Evolutionary conservation across 202 grass and related monocot species (phyloP).

Genomic region (Musa balbisiana): DNA sequence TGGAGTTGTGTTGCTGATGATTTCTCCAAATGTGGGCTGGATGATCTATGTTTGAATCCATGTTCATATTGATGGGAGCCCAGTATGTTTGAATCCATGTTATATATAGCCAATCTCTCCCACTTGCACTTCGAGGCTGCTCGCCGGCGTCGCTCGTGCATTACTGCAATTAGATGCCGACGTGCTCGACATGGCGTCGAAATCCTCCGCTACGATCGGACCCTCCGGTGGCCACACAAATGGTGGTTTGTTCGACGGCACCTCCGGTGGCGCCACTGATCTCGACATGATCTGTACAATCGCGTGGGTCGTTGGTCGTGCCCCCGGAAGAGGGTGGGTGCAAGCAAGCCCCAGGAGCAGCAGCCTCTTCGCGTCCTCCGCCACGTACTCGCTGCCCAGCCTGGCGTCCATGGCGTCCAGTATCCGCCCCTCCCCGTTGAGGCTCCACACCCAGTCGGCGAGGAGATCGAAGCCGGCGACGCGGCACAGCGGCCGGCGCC

Average conservation of each 20-base stretch:
- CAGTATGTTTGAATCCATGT: too few species aligned
- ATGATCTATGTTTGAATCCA: too few species aligned
- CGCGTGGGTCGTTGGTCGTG: slow-evolving; percentile 31
- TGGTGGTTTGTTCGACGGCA: slow-evolving; percentile 31
- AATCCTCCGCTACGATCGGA: not conserved
- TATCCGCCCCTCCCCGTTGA: slow-evolving; percentile 41
- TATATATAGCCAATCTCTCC: too few species aligned
- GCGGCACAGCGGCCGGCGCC: not conserved
- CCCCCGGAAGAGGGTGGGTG: slow-evolving; percentile 30
- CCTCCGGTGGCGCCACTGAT: slow-evolving; percentile 24
- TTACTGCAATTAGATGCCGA: too few species aligned
- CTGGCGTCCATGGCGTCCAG: slow-evolving; percentile 37
- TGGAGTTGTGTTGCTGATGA: too few species aligned
- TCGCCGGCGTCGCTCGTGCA: too few species aligned
- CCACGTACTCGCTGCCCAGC: not conserved
- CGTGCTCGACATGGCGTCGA: not conserved
- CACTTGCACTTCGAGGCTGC: too few species aligned
- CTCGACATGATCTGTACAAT: slow-evolving; percentile 42
- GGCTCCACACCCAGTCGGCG: slow-evolving; percentile 44
- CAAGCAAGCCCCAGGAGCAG: slow-evolving; percentile 46
- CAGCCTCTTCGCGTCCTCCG: slow-evolving; percentile 25
- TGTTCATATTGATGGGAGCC: too few species aligned
- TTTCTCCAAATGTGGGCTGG: too few species aligned
- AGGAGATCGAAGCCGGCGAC: slow-evolving; percentile 24
- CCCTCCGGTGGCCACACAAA: slow-evolving; percentile 47